A percentile compares a stretch with the other conserved stretches of the same genome.
These are phyloP conservation scores for Elaeis oleifera DNA, from an alignment of 202 grass and related monocot genomes.

Conservation along the genomic window DNA sequence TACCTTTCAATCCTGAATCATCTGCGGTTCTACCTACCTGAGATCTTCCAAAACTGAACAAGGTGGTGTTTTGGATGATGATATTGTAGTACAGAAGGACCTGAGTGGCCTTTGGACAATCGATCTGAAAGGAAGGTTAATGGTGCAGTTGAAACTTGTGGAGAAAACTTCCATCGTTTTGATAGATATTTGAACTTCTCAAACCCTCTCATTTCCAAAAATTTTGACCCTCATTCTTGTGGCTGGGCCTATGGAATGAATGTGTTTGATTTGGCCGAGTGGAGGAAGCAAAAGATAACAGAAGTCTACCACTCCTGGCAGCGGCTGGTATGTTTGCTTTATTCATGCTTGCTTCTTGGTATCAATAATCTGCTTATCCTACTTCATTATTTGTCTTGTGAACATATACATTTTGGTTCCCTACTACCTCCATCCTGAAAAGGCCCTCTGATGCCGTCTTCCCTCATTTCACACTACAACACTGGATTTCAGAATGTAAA, in stretches of 20 bases:
- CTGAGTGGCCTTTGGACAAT: conserved; percentile 55
- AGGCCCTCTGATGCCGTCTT: too few relatives aligned
- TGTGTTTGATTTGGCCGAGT: conserved; percentile 60
- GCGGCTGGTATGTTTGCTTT: conserved; percentile 25
- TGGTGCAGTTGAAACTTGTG: conserved; percentile 65
- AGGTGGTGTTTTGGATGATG: conserved; percentile 72
- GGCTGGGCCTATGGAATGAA: conserved; percentile 83
- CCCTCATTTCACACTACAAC: too few relatives aligned
- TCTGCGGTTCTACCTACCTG: conserved; percentile 70
- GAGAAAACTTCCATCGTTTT: conserved; percentile 67
- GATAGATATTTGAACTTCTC: conserved; percentile 77
- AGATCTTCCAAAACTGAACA: conserved; percentile 59
- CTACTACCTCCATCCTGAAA: too few relatives aligned
- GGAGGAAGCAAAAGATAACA: conserved; percentile 71
- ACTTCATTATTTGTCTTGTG: too few relatives aligned
- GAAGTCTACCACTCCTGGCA: conserved; percentile 58
- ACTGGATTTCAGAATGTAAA: too few relatives aligned
- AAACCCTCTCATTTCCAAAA: conserved; percentile 57
- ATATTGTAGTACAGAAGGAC: conserved; percentile 54
- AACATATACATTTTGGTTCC: too few relatives aligned
- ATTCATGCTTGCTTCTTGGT: too few relatives aligned
- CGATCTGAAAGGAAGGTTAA: conserved; percentile 71
- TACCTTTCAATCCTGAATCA: conserved; percentile 76
- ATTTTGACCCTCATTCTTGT: conserved; percentile 56
- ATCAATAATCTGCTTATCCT: too few relatives aligned